Evolutionary conservation across 768 basidiomycete genomes (phyloP).

Genomic region (Mycena vitilis): DNA sequence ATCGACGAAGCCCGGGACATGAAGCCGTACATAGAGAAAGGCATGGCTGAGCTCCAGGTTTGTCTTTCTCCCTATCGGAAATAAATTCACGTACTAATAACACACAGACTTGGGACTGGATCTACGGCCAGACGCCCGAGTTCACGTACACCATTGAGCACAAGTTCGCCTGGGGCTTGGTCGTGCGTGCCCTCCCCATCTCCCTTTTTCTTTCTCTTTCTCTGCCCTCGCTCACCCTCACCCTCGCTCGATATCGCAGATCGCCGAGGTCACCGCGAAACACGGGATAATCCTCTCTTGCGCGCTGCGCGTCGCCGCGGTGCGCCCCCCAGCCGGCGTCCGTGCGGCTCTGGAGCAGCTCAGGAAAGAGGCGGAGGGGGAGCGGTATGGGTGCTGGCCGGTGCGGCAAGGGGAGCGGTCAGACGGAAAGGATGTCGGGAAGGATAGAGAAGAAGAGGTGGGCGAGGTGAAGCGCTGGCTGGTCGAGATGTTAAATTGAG

Average conservation of each 20-base stretch:
- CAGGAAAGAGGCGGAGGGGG: background rate
- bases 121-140: slow-evolving; percentile 87
- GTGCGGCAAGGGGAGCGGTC: background rate
- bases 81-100: slow-evolving; percentile 5
- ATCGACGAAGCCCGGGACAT: slow-evolving; percentile 31
- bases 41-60: slow-evolving; percentile 81
- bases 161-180: slow-evolving; percentile 64
- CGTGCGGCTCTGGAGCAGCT: background rate
- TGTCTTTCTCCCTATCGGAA: background rate
- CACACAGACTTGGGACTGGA: slow-evolving; percentile 91
- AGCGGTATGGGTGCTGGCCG: slow-evolving; percentile 20
- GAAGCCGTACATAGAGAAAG: slow-evolving; percentile 72
- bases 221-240: background rate
- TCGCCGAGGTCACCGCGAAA: slow-evolving; percentile 18
- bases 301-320: slow-evolving; percentile 8
- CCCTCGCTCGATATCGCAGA: background rate
- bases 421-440: background rate
- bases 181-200: slow-evolving; percentile 47
- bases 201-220: no score
- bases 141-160: slow-evolving; percentile 73
- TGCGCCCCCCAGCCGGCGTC: background rate
- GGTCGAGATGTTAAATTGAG: slow-evolving; percentile 1
- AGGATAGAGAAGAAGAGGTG: background rate
- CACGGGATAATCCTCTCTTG: slow-evolving; percentile 32
- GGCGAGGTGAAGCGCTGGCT: slow-evolving; percentile 18